Evolutionary conservation across 805 yeast genomes (phyloP), one percentile per base, ranked within the genome.

Genomic region (Jamesozyma lodderae): DNA sequence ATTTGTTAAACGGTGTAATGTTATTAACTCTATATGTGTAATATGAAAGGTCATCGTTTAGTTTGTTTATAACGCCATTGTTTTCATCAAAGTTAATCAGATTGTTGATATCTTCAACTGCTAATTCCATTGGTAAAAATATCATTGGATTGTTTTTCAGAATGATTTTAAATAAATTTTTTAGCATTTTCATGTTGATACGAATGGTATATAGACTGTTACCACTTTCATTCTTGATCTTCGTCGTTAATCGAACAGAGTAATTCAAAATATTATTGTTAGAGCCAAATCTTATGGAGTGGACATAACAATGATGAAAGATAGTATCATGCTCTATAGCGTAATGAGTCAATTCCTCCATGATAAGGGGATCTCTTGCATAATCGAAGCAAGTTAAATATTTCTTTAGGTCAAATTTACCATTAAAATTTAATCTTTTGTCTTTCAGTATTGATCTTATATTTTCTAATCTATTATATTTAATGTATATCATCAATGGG

Each of bases 401-500:
- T 24, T 43, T 45, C 63, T 68, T 18, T 44, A 22, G 10, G 23
- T 35, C 38, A 29, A 29, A 19, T 30, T 17, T 17, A n/a, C 25
- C n/a, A 20, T 53, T 51, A 2, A 77, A 46, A 18, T 74, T 71
- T 3, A 82, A 57, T 22, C 81, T 59, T 0, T 63, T 49, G 44
- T 77, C 77, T 7, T 54, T 42, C 2, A 82, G 41, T 0, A 90
- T 58, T 3, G 59, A 62, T 26, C 59, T 52, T 15, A 84, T 66
- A 44, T 83, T 83, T 2, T 73, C 78, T 0, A 72, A 31, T 34
- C 94, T 66, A 46, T 77, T 78, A 55, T 78, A 85, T 49, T 81
- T 78, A 23, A 81, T 73, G 48, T 75, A 81, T 4, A 77, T 66
- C 70, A 79, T 75, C 41, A 87, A 53, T 0, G 97, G 94, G 0